Evolutionary conservation across 2,329 filamentous ascomycete species (phyloP).

Genomic region (Colletotrichum zoysiae): DNA sequence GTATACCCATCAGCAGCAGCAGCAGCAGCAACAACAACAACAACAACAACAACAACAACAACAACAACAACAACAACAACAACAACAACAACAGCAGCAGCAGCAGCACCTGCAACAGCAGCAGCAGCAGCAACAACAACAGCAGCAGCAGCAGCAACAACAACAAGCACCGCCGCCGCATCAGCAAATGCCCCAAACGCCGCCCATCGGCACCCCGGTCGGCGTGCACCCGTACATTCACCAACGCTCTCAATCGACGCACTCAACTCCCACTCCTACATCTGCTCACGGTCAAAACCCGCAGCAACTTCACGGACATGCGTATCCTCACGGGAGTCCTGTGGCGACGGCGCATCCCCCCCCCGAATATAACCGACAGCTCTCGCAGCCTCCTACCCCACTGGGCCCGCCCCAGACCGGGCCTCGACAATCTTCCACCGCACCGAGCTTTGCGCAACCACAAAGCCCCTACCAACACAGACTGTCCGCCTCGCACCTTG

Average conservation of each 20-base stretch:
- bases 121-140: constrained; percentile 37
- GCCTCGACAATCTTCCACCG: constrained; percentile 58
- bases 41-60: constrained; percentile 49
- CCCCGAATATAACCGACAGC: constrained; percentile 60
- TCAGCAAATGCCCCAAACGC: constrained; percentile 58
- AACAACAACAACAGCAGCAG: constrained; percentile 46
- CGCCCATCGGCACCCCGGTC: constrained; percentile 57
- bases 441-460: constrained; percentile 61
- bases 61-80: constrained; percentile 44
- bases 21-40: constrained; percentile 40
- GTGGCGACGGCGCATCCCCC: constrained; percentile 59
- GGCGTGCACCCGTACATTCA: constrained; percentile 52
- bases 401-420: constrained; percentile 62
- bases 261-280: constrained; percentile 72
- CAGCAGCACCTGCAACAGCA: constrained; percentile 49
- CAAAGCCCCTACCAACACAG: constrained; percentile 72
- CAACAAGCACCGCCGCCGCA: constrained; percentile 46
- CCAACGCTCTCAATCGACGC: constrained; percentile 68
- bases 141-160: constrained; percentile 40
- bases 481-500: constrained; percentile 48
- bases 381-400: constrained; percentile 68
- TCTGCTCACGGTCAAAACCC: constrained; percentile 71
- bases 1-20: constrained; percentile 49
- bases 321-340: constrained; percentile 67
- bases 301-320: constrained; percentile 65